Base-by-base conservation (phyloP, 1,284 basidiomycete genomes). In the Phellinidium pouzarii region DNA sequence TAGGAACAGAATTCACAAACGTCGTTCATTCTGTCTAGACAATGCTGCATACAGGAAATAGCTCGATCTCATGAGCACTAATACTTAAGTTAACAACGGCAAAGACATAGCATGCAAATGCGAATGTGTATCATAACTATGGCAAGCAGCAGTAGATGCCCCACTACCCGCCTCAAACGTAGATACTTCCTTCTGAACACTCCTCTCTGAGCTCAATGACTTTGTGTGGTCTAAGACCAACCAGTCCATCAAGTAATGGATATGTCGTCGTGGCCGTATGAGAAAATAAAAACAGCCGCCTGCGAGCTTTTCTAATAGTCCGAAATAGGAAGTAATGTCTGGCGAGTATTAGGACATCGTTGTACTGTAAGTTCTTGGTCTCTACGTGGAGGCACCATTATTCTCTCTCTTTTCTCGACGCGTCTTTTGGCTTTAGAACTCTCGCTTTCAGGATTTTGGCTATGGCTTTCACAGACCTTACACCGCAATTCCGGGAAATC, bases 121-220 rank as follows among this genome's bases (percentile, higher is more conserved):
- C 31, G 31, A n/a, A 65, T 85, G 77, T 85, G 58, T 64, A 76
- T 82, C 79, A 59, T 74, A 78, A 79, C 77, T 86, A 87, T 87
- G 80, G 79, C 81, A 77, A 71, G 73, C 68, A 69, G 68, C 71
- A 76, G 77, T 80, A 51, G 55, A 51, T 61, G 53, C 58, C 37
- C 71, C 76, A 72, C 75, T 67, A 71, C 71, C 71, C 68, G 68
- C 84, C 82, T 87, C 84, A 87, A 87, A 87, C 84, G 68, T 78
- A 76, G 80, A 82, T 71, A 52, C 20, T 41, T 65, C 57, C 42
- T 51, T 76, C 63, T 76, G 36, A 57, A 67, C 66, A 61, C 52
- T 55, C 22, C 23, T 22, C 40, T 25, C 34, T 14, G 26, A 20
- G 11, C 23, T 22, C 42, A 31, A 9, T 26, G 20, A 11, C 36